These are phyloP conservation scores for Vickermania spadyakhi DNA, from an alignment of 208 protist genomes.

Conservation along the genomic window DNA sequence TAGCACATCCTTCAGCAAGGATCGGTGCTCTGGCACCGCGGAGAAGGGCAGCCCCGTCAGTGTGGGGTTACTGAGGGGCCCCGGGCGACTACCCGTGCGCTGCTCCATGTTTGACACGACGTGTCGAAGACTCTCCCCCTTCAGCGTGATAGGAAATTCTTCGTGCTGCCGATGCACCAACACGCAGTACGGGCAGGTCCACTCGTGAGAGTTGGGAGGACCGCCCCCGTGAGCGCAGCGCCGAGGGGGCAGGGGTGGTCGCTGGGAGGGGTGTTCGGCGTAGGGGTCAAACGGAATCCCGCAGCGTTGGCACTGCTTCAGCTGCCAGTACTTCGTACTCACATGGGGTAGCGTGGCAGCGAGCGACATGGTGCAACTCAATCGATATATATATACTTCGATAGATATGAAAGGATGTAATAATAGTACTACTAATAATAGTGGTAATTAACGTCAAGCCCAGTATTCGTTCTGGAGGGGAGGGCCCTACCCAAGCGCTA, in stretches of 20 bases:
- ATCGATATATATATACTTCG: neutral
- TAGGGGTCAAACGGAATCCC: neutral
- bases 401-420: constrained; percentile 2
- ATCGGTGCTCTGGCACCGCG: constrained; percentile 10
- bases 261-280: neutral
- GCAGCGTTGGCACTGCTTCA: neutral
- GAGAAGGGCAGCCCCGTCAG: neutral
- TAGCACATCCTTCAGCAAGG: constrained; percentile 12
- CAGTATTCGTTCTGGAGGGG: neutral
- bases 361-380: neutral
- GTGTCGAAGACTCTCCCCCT: neutral
- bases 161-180: neutral
- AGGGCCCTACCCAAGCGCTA: too few species aligned
- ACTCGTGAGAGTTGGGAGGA: neutral
- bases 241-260: neutral
- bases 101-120: constrained; percentile 1
- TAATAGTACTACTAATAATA: constrained; percentile 1
- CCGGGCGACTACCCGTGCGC: neutral
- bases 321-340: neutral
- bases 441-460: constrained; percentile 6
- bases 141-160: constrained; percentile 1
- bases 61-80: neutral
- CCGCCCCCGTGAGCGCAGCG: neutral
- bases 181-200: constrained; percentile 1
- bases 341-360: neutral